Conservation (phyloP, 1,284 basidiomycete species). For the Spongiforma sp. region DNA sequence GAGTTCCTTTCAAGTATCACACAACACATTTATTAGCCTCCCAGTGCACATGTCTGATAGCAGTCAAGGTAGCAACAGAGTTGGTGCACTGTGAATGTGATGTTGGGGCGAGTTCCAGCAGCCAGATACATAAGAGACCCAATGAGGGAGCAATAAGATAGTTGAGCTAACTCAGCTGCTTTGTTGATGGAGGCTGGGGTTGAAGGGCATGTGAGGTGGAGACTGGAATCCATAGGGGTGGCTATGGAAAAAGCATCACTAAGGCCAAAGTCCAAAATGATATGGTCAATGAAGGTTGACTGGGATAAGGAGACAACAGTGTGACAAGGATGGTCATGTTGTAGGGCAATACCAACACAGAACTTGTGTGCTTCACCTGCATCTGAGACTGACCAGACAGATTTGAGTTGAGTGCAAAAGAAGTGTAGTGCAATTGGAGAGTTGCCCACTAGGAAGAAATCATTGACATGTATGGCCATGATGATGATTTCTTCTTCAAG, state of each 20-base stretch:
- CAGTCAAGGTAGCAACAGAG: background rate
- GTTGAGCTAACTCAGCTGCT: background rate
- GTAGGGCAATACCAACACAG: background rate
- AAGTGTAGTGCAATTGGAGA: background rate
- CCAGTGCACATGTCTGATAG: background rate
- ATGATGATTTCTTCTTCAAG: background rate
- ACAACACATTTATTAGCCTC: no score
- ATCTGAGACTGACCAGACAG: background rate
- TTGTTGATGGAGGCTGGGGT: background rate
- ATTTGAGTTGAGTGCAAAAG: background rate
- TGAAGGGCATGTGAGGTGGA: background rate
- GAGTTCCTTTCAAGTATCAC: no score
- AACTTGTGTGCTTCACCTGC: background rate
- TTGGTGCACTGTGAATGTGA: background rate
- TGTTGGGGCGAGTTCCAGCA: background rate
- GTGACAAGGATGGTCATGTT: background rate
- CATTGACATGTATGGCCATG: background rate
- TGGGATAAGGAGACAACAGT: background rate
- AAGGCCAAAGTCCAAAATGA: background rate
- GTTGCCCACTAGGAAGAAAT: background rate
- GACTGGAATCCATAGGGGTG: background rate
- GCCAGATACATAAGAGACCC: constrained; percentile 2
- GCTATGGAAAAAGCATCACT: background rate
- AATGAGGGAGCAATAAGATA: background rate
- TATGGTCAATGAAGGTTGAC: background rate